These are phyloP conservation scores for Clitopilus hobsonii DNA, from an alignment of 768 basidiomycete species.

Conservation along the genomic window DNA sequence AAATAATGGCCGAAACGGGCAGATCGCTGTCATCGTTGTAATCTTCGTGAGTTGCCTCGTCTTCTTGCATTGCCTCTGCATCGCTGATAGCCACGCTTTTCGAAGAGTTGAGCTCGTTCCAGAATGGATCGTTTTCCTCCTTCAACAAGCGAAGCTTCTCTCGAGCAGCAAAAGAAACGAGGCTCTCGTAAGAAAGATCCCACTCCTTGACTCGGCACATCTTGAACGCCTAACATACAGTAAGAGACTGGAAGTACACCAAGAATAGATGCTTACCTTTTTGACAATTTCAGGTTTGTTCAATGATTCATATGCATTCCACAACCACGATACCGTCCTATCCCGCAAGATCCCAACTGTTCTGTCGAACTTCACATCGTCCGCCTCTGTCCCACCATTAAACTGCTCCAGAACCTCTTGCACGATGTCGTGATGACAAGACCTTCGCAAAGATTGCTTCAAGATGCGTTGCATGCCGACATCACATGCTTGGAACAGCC, in stretches of 20 bases:
- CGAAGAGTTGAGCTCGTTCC: not conserved
- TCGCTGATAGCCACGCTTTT: not conserved
- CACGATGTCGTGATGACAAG: conserved; percentile 30
- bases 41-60: not conserved
- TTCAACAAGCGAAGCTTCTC: not conserved
- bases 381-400: conserved; percentile 2
- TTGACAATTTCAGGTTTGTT: conserved; percentile 17
- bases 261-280: conserved; percentile 16
- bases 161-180: conserved; percentile 4
- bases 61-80: not conserved
- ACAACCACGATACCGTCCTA: conserved; percentile 2
- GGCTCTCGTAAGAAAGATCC: conserved; percentile 20
- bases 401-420: conserved; percentile 20
- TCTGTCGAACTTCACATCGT: not conserved
- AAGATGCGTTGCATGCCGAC: conserved; percentile 32
- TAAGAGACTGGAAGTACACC: not conserved
- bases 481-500: conserved; percentile 26
- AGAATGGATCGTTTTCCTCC: not conserved
- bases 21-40: not conserved
- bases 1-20: not conserved
- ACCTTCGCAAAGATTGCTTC: conserved; percentile 26
- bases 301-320: conserved; percentile 4
- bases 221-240: conserved; percentile 18
- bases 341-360: not conserved
- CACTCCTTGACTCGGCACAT: conserved; percentile 16